These are phyloP conservation scores for Aspergillus luchuensis DNA, from an alignment of 2,329 filamentous ascomycete genomes.

Conservation along the genomic window DNA sequence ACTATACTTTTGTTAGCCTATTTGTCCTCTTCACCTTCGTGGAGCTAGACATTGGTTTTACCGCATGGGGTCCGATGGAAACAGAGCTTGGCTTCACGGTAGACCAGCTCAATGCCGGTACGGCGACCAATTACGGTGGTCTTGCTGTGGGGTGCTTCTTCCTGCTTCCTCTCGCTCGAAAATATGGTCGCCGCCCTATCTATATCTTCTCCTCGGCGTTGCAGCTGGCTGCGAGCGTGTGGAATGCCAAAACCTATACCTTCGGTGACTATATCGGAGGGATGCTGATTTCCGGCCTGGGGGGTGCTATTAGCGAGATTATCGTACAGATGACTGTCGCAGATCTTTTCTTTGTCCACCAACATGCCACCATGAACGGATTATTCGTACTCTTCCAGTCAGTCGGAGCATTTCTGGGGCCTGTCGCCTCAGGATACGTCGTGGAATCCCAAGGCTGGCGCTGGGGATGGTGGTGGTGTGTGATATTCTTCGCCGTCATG, in stretches of 20 bases:
- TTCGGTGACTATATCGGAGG: conserved; percentile 47
- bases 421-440: conserved; percentile 38
- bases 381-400: conserved; percentile 46
- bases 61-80: conserved; percentile 48
- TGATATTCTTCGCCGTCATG: conserved; percentile 43
- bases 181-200: conserved; percentile 50
- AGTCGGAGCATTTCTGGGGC: conserved; percentile 40
- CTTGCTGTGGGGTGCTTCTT: conserved; percentile 47
- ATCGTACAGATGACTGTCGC: conserved; percentile 53
- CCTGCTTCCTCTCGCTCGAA: conserved; percentile 50
- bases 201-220: conserved; percentile 48
- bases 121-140: conserved; percentile 47
- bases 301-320: conserved; percentile 48
- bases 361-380: conserved; percentile 51
- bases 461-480: conserved; percentile 54
- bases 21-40: conserved; percentile 33
- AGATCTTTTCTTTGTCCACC: conserved; percentile 54
- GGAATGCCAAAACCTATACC: conserved; percentile 48
- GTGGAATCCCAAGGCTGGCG: conserved; percentile 50
- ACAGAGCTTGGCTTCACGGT: conserved; percentile 48
- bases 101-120: conserved; percentile 48
- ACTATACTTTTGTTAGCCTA: conserved; percentile 29
- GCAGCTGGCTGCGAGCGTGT: conserved; percentile 43
- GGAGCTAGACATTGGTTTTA: conserved; percentile 38
- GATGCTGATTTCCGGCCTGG: conserved; percentile 49